Evolutionary conservation across 2,329 filamentous ascomycete genomes (phyloP), one percentile per base, ranked within the genome.

Genomic region (Fusarium concolor): DNA sequence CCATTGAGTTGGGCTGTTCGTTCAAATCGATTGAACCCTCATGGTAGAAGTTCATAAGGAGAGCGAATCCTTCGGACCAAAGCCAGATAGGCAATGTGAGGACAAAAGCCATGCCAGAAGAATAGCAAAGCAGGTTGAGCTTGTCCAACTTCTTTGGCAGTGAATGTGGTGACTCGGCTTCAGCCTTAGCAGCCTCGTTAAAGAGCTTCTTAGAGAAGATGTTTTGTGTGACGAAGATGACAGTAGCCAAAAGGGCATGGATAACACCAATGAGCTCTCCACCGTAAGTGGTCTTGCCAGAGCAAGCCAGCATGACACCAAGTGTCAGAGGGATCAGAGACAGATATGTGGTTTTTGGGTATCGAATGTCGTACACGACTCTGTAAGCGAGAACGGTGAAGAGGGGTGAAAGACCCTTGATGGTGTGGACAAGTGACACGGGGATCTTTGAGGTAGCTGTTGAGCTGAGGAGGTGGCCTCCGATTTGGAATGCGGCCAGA

Each of bases 161-260:
- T 14, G 84, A 80, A 1, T 86, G 84, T 9, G 84, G 79, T 2
- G 87, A 87, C 54, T 97, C 93, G 10, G 90, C 88, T 79, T 97
- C 95, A 3, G 93, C 92, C 60, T 90, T 90, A 9, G 93, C 91
- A 9, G 93, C 93, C 76, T 97, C 94, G 78, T 97, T 99, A 84
- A 99, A 99, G 11, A 99, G 89, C 70, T 93, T 93, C 80, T 99
- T 99, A 20, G 95, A 98, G 70, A 97, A 97, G 58, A 99, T 99
- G 76, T 99, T 99, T 77, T 99, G 96, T 0, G 94, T 96, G 35
- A 99, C 96, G 76, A 99, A 99, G 68, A 98, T 91, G 56, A 98
- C 83, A 10, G 96, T 93, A n/a, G 93, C 94, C 33, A 93, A 83
- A 37, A 99, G 90, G 5, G 96, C 94, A 74, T 94, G 95, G 12